A percentile compares a stretch with the other conserved stretches of the same genome.
phyloP scores from a whole-genome alignment of 2,329 filamentous ascomycete species.

The Fusarium chlamydosporum region DNA sequence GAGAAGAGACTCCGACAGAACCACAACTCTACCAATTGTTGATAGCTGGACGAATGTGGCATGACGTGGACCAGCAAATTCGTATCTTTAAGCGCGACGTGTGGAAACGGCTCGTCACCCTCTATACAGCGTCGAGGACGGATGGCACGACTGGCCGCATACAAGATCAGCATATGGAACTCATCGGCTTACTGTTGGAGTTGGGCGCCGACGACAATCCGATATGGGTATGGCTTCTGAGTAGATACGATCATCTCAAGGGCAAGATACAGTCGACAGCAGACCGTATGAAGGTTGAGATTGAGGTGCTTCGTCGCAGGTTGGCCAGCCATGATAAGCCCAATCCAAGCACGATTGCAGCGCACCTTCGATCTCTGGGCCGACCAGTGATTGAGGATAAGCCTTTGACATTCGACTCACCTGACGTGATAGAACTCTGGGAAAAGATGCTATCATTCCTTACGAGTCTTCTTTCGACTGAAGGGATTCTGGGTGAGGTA shows the following conservation, averaged over 20 bases:
- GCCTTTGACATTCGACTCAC: conserved; percentile 77
- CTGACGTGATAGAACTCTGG: conserved; percentile 91
- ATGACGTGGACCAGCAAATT: conserved; percentile 90
- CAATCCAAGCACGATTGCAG: conserved; percentile 75
- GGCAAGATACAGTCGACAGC: conserved; percentile 84
- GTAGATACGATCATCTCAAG: conserved; percentile 90
- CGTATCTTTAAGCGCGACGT: conserved; percentile 88
- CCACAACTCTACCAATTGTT: conserved; percentile 87
- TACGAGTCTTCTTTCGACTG: conserved; percentile 78
- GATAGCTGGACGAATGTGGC: conserved; percentile 93
- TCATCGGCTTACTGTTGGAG: conserved; percentile 91
- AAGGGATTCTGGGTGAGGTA: conserved; percentile 89
- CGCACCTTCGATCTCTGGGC: conserved; percentile 80
- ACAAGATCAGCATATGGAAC: conserved; percentile 89
- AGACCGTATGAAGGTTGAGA: conserved; percentile 90
- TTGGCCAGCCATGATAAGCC: conserved; percentile 82
- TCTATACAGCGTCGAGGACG: conserved; percentile 70
- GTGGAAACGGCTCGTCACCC: conserved; percentile 83
- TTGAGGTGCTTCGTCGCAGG: conserved; percentile 88
- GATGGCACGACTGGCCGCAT: conserved; percentile 65
- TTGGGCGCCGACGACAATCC: conserved; percentile 95
- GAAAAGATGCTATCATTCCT: conserved; percentile 86
- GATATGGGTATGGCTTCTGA: conserved; percentile 95
- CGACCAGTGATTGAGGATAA: conserved; percentile 75
- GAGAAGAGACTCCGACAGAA: conserved; percentile 75